These are phyloP conservation scores for Passiflora organensis DNA, from an alignment of 345 rosid species.

Conservation along the genomic window DNA sequence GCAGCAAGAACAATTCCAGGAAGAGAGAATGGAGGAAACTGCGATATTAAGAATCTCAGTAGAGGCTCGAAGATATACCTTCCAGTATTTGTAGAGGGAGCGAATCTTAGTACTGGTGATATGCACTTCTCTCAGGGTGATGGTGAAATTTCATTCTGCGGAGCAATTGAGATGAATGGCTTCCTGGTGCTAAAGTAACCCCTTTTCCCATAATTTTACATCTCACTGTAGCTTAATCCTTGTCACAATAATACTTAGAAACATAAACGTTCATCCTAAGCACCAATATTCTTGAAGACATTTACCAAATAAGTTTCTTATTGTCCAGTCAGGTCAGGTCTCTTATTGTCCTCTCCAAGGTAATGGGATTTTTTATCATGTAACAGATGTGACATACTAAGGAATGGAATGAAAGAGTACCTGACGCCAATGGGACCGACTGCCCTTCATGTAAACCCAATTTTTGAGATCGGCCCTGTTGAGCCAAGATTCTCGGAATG, in stretches of 20 bases:
- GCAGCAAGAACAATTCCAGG: conserved; percentile 92
- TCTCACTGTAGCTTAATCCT: too few relatives aligned
- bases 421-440: conserved; percentile 97
- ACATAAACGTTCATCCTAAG: too few relatives aligned
- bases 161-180: conserved; percentile 95
- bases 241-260: too few relatives aligned
- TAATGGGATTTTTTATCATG: too few relatives aligned
- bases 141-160: conserved; percentile 90
- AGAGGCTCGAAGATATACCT: conserved; percentile 83
- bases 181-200: conserved; percentile 76
- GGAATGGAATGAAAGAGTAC: conserved; percentile 84
- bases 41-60: conserved; percentile 85
- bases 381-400: conserved; percentile 71
- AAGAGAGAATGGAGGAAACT: conserved; percentile 95
- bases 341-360: too few relatives aligned
- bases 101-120: conserved; percentile 82
- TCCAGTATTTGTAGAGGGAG: conserved; percentile 87
- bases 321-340: too few relatives aligned
- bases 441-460: conserved; percentile 82
- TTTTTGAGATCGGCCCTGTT: conserved; percentile 85
- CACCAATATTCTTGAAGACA: too few relatives aligned
- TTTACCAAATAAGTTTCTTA: too few relatives aligned
- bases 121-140: conserved; percentile 99
- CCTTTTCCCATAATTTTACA: conserved; percentile 3
- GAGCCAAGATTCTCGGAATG: conserved; percentile 95